Base-by-base conservation (phyloP, 2,329 filamentous ascomycete species). In the Microsporum canis region DNA sequence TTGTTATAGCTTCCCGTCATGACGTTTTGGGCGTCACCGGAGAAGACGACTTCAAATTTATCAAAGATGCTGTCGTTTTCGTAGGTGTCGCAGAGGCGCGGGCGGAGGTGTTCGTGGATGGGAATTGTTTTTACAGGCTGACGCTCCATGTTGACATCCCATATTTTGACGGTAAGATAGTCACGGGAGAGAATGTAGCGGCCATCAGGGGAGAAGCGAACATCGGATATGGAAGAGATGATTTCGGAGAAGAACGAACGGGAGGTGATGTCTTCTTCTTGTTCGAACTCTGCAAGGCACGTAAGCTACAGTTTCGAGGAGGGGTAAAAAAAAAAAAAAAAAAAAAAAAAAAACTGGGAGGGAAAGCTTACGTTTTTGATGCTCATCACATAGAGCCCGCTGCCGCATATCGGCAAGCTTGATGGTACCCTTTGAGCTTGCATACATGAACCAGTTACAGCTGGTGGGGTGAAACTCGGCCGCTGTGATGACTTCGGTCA, bases 1-100 rank as follows among this genome's bases (percentile, higher is more conserved):
- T 99, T 99, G 82, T 99, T 99, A 81, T 99, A 99, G 73, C 91
- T 96, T 68, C 94, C 94, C 4, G 94, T 99, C 94, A 99, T 99
- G 66, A 97, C 94, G 69, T 99, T 97, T 82, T 96, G 95, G 43
- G 91, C 90, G 75, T 97, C 92, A 29, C 94, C 94, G 1, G 92
- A 97, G 78, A 99, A 99, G 59, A 97, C 92, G 47, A 99, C 94
- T 77, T 99, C 94, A 67, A 99, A 99, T 76, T 99, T 99, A 83
- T 99, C 94, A 72, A 99, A 99, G 71, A 99, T 99, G 75, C 91
- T 96, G 72, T 99, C 94, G 70, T 99, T 99, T 78, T 99, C 94
- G 70, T 99, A 99, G 2, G 94, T 99, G 72, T 99, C 94, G 76
- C 94, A 99, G 61, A 99, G 82, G 64, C 91, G 85, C 27, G 94